phyloP scores from a whole-genome alignment of 306 rosid species.

The Castanea sativa region DNA sequence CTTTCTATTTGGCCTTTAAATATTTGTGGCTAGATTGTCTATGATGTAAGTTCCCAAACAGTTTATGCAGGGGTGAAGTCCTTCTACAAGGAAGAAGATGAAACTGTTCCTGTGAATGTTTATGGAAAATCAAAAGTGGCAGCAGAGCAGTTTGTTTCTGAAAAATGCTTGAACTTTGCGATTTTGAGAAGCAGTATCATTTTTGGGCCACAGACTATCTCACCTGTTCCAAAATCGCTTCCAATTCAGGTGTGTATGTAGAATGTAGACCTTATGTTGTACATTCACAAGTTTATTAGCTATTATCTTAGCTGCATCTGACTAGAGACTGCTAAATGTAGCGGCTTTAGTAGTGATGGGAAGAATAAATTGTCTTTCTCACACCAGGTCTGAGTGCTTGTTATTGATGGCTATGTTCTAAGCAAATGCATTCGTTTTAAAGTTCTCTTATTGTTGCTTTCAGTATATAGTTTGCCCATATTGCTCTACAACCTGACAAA shows the following conservation, averaged over 20 bases:
- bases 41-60: constrained; percentile 34
- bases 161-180: constrained; percentile 64
- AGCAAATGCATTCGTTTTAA: background rate
- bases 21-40: constrained; percentile 16
- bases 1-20: constrained; percentile 4
- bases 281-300: constrained; percentile 4
- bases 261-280: constrained; percentile 1
- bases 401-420: background rate
- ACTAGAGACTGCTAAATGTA: background rate
- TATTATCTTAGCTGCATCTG: background rate
- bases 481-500: background rate
- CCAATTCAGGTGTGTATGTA: constrained; percentile 69
- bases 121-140: constrained; percentile 86
- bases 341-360: background rate
- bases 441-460: background rate
- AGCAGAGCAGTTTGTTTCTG: constrained; percentile 70
- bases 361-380: background rate
- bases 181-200: constrained; percentile 95
- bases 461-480: background rate
- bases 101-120: constrained; percentile 62
- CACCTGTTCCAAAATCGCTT: constrained; percentile 89
- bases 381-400: background rate
- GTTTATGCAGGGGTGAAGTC: constrained; percentile 90
- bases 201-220: constrained; percentile 81
- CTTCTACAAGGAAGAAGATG: constrained; percentile 86